These are phyloP conservation scores for Beverwykella pulmonaria DNA, from an alignment of 495 filamentous ascomycete genomes.

Conservation along the genomic window DNA sequence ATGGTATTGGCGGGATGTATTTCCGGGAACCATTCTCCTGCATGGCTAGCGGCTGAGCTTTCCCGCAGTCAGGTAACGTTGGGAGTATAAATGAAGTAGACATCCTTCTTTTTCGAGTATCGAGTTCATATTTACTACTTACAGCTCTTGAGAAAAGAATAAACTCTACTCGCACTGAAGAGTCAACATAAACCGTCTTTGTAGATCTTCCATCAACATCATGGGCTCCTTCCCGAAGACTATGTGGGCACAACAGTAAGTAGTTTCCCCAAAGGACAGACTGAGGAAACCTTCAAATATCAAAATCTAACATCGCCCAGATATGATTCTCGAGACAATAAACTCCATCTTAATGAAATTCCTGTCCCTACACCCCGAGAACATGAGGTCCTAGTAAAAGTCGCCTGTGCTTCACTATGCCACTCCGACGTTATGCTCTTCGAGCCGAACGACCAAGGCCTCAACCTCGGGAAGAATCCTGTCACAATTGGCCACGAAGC, in stretches of 20 bases:
- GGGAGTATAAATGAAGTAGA: neutral
- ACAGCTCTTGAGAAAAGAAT: too few relatives aligned
- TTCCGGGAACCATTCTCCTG: conserved; percentile 29
- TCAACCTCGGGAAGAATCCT: conserved; percentile 33
- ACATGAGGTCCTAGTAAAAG: conserved; percentile 41
- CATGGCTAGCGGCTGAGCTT: conserved; percentile 18
- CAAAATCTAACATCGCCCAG: conserved; percentile 1
- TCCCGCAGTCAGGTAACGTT: conserved; percentile 7
- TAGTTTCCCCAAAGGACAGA: neutral
- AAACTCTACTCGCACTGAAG: too few relatives aligned
- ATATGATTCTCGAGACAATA: conserved; percentile 36
- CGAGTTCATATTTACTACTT: too few relatives aligned
- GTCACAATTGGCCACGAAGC: conserved; percentile 43
- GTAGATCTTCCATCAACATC: neutral
- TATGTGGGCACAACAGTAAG: conserved; percentile 30
- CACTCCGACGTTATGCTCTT: conserved; percentile 43
- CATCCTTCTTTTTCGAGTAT: neutral
- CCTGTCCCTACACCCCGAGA: conserved; percentile 35
- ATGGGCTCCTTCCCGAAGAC: conserved; percentile 21
- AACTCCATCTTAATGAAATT: conserved; percentile 37
- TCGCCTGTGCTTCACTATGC: conserved; percentile 42
- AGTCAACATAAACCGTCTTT: neutral
- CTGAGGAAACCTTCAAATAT: too few relatives aligned
- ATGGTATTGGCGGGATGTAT: neutral
- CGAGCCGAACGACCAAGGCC: conserved; percentile 41